Percentiles rank a stretch among this genome's conserved stretches.
These are phyloP conservation scores for Piedraia hortae DNA, from an alignment of 2,329 filamentous ascomycete species.

Conservation along the genomic window DNA sequence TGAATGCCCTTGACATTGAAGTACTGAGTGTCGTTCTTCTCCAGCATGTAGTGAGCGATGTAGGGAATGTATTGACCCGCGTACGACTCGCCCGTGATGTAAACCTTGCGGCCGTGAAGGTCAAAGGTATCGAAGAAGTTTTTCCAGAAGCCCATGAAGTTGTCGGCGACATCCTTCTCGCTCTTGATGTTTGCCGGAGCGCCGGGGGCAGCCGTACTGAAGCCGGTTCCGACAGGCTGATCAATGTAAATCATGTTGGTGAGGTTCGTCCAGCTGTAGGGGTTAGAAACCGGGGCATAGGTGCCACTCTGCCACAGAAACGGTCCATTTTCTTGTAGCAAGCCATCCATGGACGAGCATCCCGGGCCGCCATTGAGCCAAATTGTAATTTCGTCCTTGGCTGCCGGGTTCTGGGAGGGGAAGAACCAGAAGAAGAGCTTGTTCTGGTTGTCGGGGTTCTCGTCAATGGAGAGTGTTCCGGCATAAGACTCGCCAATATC, in stretches of 20 bases:
- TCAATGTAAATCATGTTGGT: slow-evolving; percentile 17
- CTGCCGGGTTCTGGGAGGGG: slow-evolving; percentile 18
- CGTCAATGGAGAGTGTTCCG: slow-evolving; percentile 8
- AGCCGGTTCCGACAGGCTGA: slow-evolving; percentile 12
- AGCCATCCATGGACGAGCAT: slow-evolving; percentile 18
- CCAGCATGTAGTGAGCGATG: slow-evolving; percentile 10
- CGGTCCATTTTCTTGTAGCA: slow-evolving; percentile 19
- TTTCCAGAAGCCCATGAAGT: slow-evolving; percentile 12
- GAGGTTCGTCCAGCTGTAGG: slow-evolving; percentile 15
- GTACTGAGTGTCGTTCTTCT: slow-evolving; percentile 8
- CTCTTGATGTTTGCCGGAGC: slow-evolving; percentile 10
- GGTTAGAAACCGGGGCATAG: slow-evolving; percentile 11
- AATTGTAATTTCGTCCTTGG: slow-evolving; percentile 15
- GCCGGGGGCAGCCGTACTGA: slow-evolving; percentile 5
- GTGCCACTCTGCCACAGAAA: slow-evolving; percentile 14
- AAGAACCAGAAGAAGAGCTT: slow-evolving; percentile 23
- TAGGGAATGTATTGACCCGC: slow-evolving; percentile 12
- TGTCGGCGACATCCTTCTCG: slow-evolving; percentile 15
- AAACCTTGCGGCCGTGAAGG: slow-evolving; percentile 23
- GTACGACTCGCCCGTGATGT: slow-evolving; percentile 11
- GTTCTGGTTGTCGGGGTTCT: slow-evolving; percentile 4
- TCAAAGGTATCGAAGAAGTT: slow-evolving; percentile 18
- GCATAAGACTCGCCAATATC: slow-evolving; percentile 12
- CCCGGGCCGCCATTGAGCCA: slow-evolving; percentile 16
- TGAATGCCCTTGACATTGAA: slow-evolving; percentile 10